These are phyloP conservation scores for Ceratocystis variospora DNA, from an alignment of 2,329 filamentous ascomycete genomes.

Conservation along the genomic window DNA sequence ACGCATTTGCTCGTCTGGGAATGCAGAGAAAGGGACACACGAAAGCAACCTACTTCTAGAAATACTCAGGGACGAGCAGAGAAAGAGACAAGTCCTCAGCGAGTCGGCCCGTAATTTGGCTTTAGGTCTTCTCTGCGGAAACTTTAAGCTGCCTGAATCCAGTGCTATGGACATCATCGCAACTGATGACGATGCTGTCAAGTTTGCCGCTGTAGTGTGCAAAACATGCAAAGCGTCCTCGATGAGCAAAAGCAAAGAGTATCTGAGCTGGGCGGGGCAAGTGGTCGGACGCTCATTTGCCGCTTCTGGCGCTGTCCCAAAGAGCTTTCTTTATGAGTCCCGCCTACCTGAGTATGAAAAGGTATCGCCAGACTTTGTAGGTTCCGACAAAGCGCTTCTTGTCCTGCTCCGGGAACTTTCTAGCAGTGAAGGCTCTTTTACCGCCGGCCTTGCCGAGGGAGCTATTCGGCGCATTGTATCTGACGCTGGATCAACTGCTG, in stretches of 20 bases:
- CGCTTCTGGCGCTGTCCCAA: constrained; percentile 53
- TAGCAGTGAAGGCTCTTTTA: constrained; percentile 40
- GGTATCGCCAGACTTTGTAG: constrained; percentile 33
- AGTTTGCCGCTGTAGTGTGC: constrained; percentile 56
- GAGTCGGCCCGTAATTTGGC: constrained; percentile 54
- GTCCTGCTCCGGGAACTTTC: constrained; percentile 48
- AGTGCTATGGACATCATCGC: constrained; percentile 48
- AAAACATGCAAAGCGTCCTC: constrained; percentile 55
- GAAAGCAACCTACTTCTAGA: constrained; percentile 71
- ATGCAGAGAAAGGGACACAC: constrained; percentile 52
- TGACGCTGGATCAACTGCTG: constrained; percentile 34
- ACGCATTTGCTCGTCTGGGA: constrained; percentile 52
- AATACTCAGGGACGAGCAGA: constrained; percentile 59
- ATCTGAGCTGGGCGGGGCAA: constrained; percentile 71
- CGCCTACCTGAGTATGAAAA: constrained; percentile 37
- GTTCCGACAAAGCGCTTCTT: constrained; percentile 51
- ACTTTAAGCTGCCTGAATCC: constrained; percentile 48
- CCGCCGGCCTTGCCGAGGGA: constrained; percentile 47
- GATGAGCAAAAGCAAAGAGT: constrained; percentile 51
- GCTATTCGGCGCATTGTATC: constrained; percentile 45
- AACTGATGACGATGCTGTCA: constrained; percentile 48
- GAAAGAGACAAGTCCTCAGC: constrained; percentile 51
- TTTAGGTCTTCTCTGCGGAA: constrained; percentile 57
- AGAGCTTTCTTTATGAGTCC: constrained; percentile 47
- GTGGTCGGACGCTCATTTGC: constrained; percentile 75